Percentiles rank a stretch among this genome's conserved stretches.
Evolutionary conservation across 164 flowering plant genomes (phyloP).

Genomic region (Magnolia kwangsiensis): DNA sequence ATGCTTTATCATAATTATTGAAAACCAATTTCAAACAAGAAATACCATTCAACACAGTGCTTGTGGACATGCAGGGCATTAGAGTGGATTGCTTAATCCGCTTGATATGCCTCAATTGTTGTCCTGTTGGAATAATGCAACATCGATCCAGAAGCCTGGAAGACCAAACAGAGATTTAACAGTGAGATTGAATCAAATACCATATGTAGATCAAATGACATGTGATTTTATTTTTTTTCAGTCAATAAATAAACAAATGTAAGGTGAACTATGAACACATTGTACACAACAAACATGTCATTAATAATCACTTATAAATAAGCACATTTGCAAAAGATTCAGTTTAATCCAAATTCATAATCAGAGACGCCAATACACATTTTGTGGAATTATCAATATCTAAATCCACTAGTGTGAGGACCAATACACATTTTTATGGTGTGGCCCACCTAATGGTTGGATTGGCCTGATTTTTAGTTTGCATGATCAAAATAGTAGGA

Average conservation of each 20-base stretch:
- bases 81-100: constrained; percentile 1
- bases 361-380: neutral
- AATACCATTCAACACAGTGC: constrained; percentile 19
- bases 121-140: constrained; percentile 17
- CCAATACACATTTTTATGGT: neutral
- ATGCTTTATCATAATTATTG: neutral
- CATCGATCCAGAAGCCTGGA: constrained; percentile 21
- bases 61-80: constrained; percentile 15
- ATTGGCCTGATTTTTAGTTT: too few relatives aligned
- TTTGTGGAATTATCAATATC: neutral
- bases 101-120: neutral
- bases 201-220: too few relatives aligned
- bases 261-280: neutral
- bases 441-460: too few relatives aligned
- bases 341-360: neutral
- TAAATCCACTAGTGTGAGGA: neutral
- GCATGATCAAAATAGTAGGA: too few relatives aligned
- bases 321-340: neutral
- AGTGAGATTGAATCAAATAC: too few relatives aligned
- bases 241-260: neutral
- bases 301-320: neutral
- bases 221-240: too few relatives aligned
- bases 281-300: neutral
- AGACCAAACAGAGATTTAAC: neutral
- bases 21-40: neutral